Percentiles rank a stretch among this genome's conserved stretches.
Conservation (phyloP, 192 early-diverging fungal species). For the Obelidium mucronatum region DNA sequence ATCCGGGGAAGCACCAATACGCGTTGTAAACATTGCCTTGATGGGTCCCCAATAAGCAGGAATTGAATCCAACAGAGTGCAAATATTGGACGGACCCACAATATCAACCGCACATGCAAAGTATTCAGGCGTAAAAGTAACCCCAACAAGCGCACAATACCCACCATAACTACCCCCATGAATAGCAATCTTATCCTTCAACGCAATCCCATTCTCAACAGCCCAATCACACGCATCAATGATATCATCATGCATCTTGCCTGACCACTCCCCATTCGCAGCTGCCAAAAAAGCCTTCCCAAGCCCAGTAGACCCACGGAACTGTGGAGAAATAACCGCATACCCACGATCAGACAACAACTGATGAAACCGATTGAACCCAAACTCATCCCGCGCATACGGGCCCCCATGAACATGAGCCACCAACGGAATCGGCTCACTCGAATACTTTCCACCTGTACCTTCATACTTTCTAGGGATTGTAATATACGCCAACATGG, state of each 20-base stretch:
- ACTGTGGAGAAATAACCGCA: conserved; percentile 49
- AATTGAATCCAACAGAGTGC: conserved; percentile 37
- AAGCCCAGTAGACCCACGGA: conserved; percentile 44
- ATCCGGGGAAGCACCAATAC: conserved; percentile 35
- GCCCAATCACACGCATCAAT: conserved; percentile 48
- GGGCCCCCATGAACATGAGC: conserved; percentile 48
- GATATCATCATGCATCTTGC: conserved; percentile 49
- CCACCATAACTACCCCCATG: conserved; percentile 51
- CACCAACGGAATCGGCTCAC: conserved; percentile 36
- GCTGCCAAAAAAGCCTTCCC: conserved; percentile 39
- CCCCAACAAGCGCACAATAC: conserved; percentile 47
- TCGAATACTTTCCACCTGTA: conserved; percentile 16
- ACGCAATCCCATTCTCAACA: conserved; percentile 35
- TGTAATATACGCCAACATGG: conserved; percentile 43
- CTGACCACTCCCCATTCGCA: conserved; percentile 42
- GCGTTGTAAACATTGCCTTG: conserved; percentile 12
- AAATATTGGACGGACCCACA: conserved; percentile 48
- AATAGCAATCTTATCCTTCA: conserved; percentile 49
- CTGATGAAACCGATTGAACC: conserved; percentile 38
- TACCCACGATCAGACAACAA: conserved; percentile 48
- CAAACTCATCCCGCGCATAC: conserved; percentile 44
- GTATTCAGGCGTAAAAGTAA: conserved; percentile 51
- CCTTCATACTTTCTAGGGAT: conserved; percentile 31
- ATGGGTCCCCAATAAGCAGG: conserved; percentile 50
- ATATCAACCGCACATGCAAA: conserved; percentile 51